A percentile compares a stretch with the other conserved stretches of the same genome.
Conservation (phyloP, 2,329 filamentous ascomycete genomes). For the Pseudodiploospora longispora region DNA sequence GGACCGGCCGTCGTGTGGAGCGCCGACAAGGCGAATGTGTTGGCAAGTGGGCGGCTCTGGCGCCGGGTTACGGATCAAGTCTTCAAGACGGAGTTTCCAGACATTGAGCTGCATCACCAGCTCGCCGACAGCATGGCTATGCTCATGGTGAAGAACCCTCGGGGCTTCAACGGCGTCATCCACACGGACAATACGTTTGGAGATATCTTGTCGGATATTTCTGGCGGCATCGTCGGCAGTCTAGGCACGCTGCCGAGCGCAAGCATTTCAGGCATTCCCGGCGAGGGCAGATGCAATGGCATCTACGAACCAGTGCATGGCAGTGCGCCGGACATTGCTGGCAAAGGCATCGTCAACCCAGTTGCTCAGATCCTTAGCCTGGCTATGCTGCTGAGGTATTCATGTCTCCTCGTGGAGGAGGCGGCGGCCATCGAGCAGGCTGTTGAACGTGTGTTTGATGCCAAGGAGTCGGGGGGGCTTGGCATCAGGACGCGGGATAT, state of each 20-base stretch:
- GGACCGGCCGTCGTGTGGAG: slow-evolving; percentile 36
- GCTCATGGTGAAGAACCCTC: slow-evolving; percentile 38
- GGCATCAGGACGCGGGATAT: slow-evolving; percentile 58
- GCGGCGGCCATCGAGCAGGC: slow-evolving; percentile 57
- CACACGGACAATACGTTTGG: slow-evolving; percentile 41
- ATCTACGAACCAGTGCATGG: slow-evolving; percentile 75
- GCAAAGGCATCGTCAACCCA: slow-evolving; percentile 64
- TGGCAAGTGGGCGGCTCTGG: slow-evolving; percentile 43
- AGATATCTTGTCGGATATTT: slow-evolving; percentile 38
- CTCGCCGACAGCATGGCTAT: slow-evolving; percentile 40
- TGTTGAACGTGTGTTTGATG: slow-evolving; percentile 56
- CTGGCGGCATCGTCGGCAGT: slow-evolving; percentile 37
- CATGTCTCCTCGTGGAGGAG: slow-evolving; percentile 52
- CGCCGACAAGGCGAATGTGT: slow-evolving; percentile 45
- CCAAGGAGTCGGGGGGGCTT: slow-evolving; percentile 24
- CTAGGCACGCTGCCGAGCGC: slow-evolving; percentile 38
- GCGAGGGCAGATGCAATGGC: slow-evolving; percentile 45
- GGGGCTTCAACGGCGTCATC: slow-evolving; percentile 39
- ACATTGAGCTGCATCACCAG: slow-evolving; percentile 35
- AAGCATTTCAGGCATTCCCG: slow-evolving; percentile 33
- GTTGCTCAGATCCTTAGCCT: slow-evolving; percentile 63
- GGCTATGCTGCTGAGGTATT: slow-evolving; percentile 70
- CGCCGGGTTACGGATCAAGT: slow-evolving; percentile 31
- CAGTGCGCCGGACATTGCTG: slow-evolving; percentile 64
- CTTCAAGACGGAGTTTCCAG: slow-evolving; percentile 33